Base-by-base conservation (phyloP, 805 yeast genomes). In the Pichia paraexigua region DNA sequence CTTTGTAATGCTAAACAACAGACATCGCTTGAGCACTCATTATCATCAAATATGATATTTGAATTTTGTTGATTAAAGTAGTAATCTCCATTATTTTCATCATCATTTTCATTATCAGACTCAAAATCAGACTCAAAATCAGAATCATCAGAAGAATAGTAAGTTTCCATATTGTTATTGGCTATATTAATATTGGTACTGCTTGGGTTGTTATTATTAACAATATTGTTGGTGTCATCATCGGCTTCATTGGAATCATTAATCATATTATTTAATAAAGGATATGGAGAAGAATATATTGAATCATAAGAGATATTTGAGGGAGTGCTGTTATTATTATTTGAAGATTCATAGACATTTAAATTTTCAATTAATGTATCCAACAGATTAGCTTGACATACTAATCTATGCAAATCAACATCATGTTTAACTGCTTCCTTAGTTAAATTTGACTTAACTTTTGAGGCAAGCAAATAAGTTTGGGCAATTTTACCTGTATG, bases 321-420 rank as follows among this genome's bases (percentile, higher is more conserved):
- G 10, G 17, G 10, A 30, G 3, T 65, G 11, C 48, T 49, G 21
- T 50, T 50, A 39, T 54, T 54, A 53, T 40, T 44, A 27, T 48
- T 41, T 39, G 70, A 59, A 54, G 66, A 68, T 40, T 53, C 60
- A 46, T 68, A 24, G 7, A 55, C 51, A 49, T 64, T 64, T 39
- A 78, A 67, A 50, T 69, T 69, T 60, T 79, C 87, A 77, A 85
- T 81, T 48, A 84, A 63, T 54, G 71, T 73, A 61, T 85, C 90
- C 56, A 84, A 72, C 71, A 85, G 68, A 63, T 84, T 85, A 21
- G 90, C 89, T 65, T 85, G 90, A 41, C 80, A 74, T 4, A 84
- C 87, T 41, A 84, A 71, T 47, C 72, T 68, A 46, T 86, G 72
- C 47, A 84, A 71, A 49, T 79, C 69, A 32, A 82, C 76, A 58